phyloP scores from a whole-genome alignment of 139 green algal species.

The Prasinococcaceae sp. region DNA sequence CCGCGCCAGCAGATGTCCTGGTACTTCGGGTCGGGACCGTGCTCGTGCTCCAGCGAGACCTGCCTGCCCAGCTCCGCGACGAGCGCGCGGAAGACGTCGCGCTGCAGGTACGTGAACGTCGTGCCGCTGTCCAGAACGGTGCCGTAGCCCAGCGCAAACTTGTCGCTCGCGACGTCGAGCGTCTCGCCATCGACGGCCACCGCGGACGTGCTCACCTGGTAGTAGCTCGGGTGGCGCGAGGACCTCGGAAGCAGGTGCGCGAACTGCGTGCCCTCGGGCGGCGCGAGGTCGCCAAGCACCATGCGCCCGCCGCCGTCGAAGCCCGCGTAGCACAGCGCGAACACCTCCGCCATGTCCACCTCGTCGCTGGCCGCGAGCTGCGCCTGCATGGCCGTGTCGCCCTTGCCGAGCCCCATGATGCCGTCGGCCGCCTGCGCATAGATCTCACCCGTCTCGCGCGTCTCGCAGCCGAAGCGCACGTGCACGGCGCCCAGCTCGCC shows the following conservation, averaged over 20 bases:
- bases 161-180: background rate
- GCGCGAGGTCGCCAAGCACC: constrained; percentile 32
- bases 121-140: constrained; percentile 86
- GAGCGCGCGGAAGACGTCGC: constrained; percentile 45
- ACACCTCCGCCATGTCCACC: constrained; percentile 54
- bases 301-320: constrained; percentile 46
- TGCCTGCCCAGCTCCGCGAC: constrained; percentile 11
- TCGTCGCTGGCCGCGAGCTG: constrained; percentile 59
- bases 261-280: constrained; percentile 16
- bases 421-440: constrained; percentile 77
- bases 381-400: constrained; percentile 7
- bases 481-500: background rate
- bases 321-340: constrained; percentile 79
- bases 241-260: constrained; percentile 1
- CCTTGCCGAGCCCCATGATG: constrained; percentile 70
- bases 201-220: constrained; percentile 46
- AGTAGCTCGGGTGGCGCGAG: constrained; percentile 49
- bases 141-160: constrained; percentile 59
- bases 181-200: constrained; percentile 39
- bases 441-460: constrained; percentile 74
- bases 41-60: background rate
- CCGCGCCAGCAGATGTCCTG: constrained; percentile 70
- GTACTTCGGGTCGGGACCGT: constrained; percentile 45
- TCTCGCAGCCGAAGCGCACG: constrained; percentile 67
- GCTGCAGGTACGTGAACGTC: constrained; percentile 87